These are phyloP conservation scores for Martiniozyma asiatica DNA, from an alignment of 1,139 yeast genomes.

Conservation along the genomic window DNA sequence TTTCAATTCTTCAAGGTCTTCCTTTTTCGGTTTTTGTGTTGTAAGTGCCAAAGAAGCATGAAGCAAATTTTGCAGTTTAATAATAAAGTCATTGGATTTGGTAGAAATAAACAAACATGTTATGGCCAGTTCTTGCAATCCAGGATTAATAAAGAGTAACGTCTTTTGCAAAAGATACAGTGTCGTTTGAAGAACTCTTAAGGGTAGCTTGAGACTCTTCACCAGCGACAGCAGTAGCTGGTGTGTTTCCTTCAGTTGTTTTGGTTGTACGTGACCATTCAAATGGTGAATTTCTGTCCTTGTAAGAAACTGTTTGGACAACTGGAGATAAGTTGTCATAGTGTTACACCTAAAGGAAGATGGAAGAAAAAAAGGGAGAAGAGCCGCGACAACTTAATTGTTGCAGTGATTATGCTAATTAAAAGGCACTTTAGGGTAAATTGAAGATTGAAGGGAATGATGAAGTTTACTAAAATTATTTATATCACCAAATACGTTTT, in stretches of 20 bases:
- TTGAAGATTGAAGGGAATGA: too few relatives aligned
- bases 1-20: conserved; percentile 34
- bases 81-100: conserved; percentile 82
- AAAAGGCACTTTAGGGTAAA: too few relatives aligned
- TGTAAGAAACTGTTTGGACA: conserved; percentile 57
- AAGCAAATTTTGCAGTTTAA: conserved; percentile 57
- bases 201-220: conserved; percentile 47
- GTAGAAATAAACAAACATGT: conserved; percentile 71
- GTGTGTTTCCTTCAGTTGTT: conserved; percentile 41
- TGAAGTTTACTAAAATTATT: too few relatives aligned
- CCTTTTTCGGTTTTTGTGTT: conserved; percentile 11
- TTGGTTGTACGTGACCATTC: conserved; percentile 28
- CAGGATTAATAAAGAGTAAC: too few relatives aligned
- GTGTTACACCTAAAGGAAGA: too few relatives aligned
- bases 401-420: too few relatives aligned
- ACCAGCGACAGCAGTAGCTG: conserved; percentile 44
- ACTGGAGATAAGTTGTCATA: conserved; percentile 24
- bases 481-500: too few relatives aligned
- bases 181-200: conserved; percentile 55
- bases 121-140: too few relatives aligned
- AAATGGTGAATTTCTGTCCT: conserved; percentile 44
- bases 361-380: too few relatives aligned
- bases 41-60: conserved; percentile 24
- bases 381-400: too few relatives aligned
- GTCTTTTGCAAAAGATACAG: conserved; percentile 63